These are phyloP conservation scores for Aureobasidium vineae DNA, from an alignment of 2,329 filamentous ascomycete genomes.

Conservation along the genomic window DNA sequence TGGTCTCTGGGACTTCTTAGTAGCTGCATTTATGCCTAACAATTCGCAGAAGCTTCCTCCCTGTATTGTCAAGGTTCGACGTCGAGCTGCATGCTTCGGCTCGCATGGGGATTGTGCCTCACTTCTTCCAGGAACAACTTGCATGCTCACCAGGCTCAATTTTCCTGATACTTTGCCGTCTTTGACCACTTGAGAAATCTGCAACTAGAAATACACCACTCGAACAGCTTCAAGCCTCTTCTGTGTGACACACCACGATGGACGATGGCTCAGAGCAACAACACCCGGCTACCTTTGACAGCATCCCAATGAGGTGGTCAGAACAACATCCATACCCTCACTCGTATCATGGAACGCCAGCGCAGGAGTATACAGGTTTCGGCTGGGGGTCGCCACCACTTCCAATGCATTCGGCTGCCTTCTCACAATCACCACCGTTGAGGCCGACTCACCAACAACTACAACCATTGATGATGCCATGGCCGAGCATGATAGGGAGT, in stretches of 20 bases:
- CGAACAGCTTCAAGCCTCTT: constrained; percentile 2
- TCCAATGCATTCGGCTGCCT: constrained; percentile 53
- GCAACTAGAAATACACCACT: not conserved
- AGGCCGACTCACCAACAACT: constrained; percentile 56
- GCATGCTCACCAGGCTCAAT: constrained; percentile 23
- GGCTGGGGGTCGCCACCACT: constrained; percentile 64
- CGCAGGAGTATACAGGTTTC: constrained; percentile 65
- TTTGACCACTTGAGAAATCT: not conserved
- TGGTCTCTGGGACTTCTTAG: constrained; percentile 5
- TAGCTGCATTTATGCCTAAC: constrained; percentile 25
- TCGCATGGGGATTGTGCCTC: constrained; percentile 23
- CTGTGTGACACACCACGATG: constrained; percentile 22
- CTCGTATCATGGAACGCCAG: constrained; percentile 66
- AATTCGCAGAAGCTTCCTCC: constrained; percentile 18
- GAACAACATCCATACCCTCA: constrained; percentile 49
- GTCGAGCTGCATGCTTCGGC: constrained; percentile 23
- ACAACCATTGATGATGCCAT: constrained; percentile 72
- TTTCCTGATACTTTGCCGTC: not conserved
- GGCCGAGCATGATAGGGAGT: constrained; percentile 80
- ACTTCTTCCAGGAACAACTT: constrained; percentile 24
- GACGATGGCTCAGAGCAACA: constrained; percentile 43
- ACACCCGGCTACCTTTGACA: constrained; percentile 45
- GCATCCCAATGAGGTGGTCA: constrained; percentile 46
- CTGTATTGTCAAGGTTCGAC: not conserved
- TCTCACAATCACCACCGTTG: constrained; percentile 57